Conservation (phyloP, 371 early-diverging fungal species). For the Umbelopsis sp. region DNA sequence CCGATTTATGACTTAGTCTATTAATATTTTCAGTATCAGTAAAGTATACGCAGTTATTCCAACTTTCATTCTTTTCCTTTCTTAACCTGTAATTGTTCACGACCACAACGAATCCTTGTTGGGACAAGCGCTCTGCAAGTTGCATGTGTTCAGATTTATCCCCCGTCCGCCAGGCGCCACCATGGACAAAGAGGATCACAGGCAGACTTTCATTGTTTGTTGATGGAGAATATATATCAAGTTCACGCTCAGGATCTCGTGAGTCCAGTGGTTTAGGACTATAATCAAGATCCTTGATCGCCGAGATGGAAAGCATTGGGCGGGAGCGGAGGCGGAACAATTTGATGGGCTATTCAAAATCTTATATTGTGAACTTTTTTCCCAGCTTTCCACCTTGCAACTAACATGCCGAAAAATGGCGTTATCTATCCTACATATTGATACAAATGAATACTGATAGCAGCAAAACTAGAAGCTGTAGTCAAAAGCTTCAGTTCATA, state of each 20-base stretch:
- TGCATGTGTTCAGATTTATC: conserved; percentile 64
- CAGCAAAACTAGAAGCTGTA: too few species aligned
- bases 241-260: neutral
- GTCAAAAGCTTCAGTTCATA: neutral
- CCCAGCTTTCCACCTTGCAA: too few species aligned
- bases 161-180: conserved; percentile 86
- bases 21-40: neutral
- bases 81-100: conserved; percentile 70
- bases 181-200: conserved; percentile 73
- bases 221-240: conserved; percentile 37
- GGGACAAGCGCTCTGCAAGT: conserved; percentile 49
- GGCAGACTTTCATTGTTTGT: conserved; percentile 32
- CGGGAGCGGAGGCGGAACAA: too few species aligned
- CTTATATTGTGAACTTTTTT: too few species aligned
- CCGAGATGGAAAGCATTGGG: neutral
- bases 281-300: neutral
- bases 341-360: too few species aligned
- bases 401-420: too few species aligned
- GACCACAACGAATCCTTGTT: conserved; percentile 58
- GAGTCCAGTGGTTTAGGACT: neutral
- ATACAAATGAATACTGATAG: too few species aligned
- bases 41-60: conserved; percentile 17
- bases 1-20: conserved; percentile 38
- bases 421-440: too few species aligned
- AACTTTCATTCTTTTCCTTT: neutral